phyloP scores from a whole-genome alignment of 495 filamentous ascomycete genomes.

The Rusavskia elegans region DNA sequence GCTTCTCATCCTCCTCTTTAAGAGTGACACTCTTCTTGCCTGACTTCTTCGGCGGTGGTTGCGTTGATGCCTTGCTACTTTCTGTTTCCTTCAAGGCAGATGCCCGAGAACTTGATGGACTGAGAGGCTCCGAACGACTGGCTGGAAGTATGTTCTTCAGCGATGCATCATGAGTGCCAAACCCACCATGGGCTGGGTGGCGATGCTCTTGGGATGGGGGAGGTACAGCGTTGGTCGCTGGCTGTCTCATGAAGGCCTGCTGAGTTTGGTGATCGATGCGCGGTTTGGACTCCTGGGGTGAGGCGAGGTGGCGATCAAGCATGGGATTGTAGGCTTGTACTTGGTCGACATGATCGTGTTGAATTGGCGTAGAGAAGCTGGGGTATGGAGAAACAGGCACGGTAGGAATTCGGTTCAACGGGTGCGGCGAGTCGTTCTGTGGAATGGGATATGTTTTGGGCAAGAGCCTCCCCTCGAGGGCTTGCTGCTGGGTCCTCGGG shows the following conservation, averaged over 20 bases:
- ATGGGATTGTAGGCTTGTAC: not conserved
- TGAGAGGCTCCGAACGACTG: constrained; percentile 28
- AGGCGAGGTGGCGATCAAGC: constrained; percentile 1
- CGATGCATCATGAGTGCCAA: not conserved
- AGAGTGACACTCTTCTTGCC: not conserved
- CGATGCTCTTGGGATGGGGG: not conserved
- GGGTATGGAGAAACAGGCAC: constrained; percentile 6
- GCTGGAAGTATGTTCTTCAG: not conserved
- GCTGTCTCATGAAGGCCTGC: not conserved
- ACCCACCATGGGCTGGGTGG: not conserved
- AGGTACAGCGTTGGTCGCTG: not conserved
- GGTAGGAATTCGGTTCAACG: constrained; percentile 1
- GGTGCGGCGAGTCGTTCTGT: constrained; percentile 1
- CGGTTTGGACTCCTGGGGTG: constrained; percentile 2
- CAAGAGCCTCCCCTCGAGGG: constrained; percentile 5
- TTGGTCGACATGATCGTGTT: constrained; percentile 1
- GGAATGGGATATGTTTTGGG: not conserved
- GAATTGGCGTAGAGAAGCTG: constrained; percentile 4
- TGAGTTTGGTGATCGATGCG: not conserved
- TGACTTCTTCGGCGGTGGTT: not conserved
- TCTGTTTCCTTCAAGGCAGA: constrained; percentile 13
- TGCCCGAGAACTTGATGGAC: constrained; percentile 29
- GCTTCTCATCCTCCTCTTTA: constrained; percentile 39
- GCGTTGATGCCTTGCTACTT: not conserved
- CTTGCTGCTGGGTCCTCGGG: constrained; percentile 8